Evolutionary conservation across 2,329 filamentous ascomycete genomes (phyloP).

Genomic region (Penicillium brevicompactum): DNA sequence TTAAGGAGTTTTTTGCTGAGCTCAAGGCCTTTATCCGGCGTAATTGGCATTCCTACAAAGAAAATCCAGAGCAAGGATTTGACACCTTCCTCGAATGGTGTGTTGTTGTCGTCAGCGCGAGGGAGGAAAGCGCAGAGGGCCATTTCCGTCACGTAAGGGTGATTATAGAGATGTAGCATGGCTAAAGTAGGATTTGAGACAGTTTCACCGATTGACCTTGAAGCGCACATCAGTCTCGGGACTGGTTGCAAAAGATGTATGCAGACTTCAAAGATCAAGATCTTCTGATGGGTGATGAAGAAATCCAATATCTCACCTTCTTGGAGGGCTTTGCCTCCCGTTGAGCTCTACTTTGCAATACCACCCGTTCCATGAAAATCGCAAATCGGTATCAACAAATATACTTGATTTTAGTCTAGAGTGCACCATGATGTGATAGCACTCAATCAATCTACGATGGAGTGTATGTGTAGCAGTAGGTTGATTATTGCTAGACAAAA

Average conservation of each 20-base stretch:
- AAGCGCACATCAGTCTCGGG: neutral
- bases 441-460: too few relatives aligned
- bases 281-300: neutral
- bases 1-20: slow-evolving; percentile 10
- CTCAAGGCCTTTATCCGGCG: slow-evolving; percentile 5
- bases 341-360: neutral
- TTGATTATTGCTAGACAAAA: too few relatives aligned
- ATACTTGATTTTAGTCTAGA: too few relatives aligned
- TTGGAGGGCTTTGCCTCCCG: neutral
- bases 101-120: slow-evolving; percentile 27
- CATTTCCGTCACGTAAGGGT: slow-evolving; percentile 29
- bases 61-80: slow-evolving; percentile 14
- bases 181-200: too few relatives aligned
- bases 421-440: too few relatives aligned
- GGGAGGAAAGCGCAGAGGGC: slow-evolving; percentile 20
- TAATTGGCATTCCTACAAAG: slow-evolving; percentile 6
- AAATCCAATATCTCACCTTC: neutral
- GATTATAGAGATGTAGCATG: too few relatives aligned
- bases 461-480: too few relatives aligned
- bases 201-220: too few relatives aligned
- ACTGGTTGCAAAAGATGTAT: neutral
- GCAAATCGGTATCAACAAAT: too few relatives aligned
- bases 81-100: slow-evolving; percentile 30
- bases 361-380: too few relatives aligned
- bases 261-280: neutral